Evolutionary conservation across 2,329 filamentous ascomycete genomes (phyloP).

Genomic region (Fusarium poae): DNA sequence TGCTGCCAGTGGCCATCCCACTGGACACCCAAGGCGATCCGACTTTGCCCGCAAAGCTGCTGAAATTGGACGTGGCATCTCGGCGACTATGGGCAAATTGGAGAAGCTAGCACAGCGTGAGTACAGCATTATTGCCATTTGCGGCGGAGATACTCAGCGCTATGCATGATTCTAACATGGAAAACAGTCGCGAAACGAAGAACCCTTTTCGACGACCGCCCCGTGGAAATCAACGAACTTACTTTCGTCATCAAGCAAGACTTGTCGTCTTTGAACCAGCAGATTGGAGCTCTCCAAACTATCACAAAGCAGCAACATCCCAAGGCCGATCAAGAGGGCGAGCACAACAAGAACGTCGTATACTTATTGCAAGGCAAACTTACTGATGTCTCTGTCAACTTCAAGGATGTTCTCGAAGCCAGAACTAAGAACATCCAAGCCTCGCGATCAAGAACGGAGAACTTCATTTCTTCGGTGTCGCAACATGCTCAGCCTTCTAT

Average conservation of each 20-base stretch:
- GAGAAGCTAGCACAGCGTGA: conserved; percentile 88
- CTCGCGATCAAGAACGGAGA: conserved; percentile 90
- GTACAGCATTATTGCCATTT: conserved; percentile 47
- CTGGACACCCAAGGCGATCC: conserved; percentile 73
- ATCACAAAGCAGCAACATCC: conserved; percentile 84
- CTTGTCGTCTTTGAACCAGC: conserved; percentile 83
- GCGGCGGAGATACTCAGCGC: not conserved
- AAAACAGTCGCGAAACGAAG: conserved; percentile 87
- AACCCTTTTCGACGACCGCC: conserved; percentile 96
- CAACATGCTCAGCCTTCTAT: conserved; percentile 78
- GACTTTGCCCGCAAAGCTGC: conserved; percentile 94
- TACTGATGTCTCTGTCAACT: conserved; percentile 92
- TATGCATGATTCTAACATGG: conserved; percentile 21
- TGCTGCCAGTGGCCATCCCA: conserved; percentile 63
- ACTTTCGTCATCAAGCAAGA: conserved; percentile 99
- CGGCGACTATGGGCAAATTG: conserved; percentile 92
- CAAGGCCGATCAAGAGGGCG: conserved; percentile 82
- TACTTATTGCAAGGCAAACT: conserved; percentile 91
- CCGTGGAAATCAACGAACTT: conserved; percentile 96
- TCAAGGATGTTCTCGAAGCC: conserved; percentile 97
- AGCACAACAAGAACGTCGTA: conserved; percentile 98
- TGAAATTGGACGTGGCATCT: conserved; percentile 92
- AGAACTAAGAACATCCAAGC: conserved; percentile 98
- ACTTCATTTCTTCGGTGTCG: conserved; percentile 92
- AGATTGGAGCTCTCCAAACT: conserved; percentile 85